Percentiles rank a stretch among this genome's conserved stretches.
Evolutionary conservation across 345 rosid species (phyloP).

Genomic region (Dovyalis caffra): DNA sequence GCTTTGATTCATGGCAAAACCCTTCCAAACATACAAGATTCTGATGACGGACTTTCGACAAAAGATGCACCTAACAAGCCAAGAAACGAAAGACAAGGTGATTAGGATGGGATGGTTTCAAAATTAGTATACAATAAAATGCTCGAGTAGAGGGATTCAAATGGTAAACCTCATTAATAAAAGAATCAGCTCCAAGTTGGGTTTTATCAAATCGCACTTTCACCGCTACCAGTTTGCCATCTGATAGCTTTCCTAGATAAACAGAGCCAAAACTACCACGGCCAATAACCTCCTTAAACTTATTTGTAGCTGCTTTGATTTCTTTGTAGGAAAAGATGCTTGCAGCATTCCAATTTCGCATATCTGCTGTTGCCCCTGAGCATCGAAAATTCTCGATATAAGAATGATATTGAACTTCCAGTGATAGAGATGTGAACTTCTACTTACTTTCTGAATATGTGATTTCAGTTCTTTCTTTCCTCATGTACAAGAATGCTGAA

Average conservation of each 20-base stretch:
- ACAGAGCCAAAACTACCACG: constrained; percentile 91
- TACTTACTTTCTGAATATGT: constrained; percentile 48
- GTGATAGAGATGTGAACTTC: constrained; percentile 5
- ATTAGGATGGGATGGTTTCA: too few species aligned
- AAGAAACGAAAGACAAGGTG: not conserved
- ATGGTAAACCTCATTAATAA: constrained; percentile 69
- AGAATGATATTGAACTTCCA: constrained; percentile 8
- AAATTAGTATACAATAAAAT: not conserved
- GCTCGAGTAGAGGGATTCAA: constrained; percentile 6
- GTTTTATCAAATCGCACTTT: constrained; percentile 82
- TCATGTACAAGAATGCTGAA: constrained; percentile 32
- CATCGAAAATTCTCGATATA: constrained; percentile 10
- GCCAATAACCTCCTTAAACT: constrained; percentile 79
- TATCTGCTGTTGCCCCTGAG: constrained; percentile 52
- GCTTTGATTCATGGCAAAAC: constrained; percentile 74
- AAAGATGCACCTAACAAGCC: constrained; percentile 56
- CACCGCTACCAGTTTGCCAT: constrained; percentile 77
- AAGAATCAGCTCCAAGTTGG: constrained; percentile 94
- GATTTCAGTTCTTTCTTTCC: constrained; percentile 45
- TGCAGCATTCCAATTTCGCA: constrained; percentile 85
- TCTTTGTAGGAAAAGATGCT: constrained; percentile 76
- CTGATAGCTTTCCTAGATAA: constrained; percentile 75
- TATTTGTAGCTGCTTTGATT: constrained; percentile 75
- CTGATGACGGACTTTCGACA: constrained; percentile 79
- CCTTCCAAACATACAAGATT: constrained; percentile 88